phyloP scores from a whole-genome alignment of 306 rosid genomes.

The Fagus crenata region DNA sequence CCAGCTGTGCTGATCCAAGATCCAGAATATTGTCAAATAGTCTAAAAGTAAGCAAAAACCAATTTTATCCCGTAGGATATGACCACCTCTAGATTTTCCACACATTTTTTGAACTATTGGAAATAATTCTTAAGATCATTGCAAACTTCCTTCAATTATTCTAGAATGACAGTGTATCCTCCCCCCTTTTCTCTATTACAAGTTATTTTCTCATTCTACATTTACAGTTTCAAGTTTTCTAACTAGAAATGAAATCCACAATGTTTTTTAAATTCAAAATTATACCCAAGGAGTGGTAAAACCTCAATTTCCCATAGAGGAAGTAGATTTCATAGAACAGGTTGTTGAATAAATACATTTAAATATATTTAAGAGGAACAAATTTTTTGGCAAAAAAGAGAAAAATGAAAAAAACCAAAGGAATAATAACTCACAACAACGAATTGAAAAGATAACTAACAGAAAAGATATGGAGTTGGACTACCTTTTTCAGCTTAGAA shows the following conservation, averaged over 20 bases:
- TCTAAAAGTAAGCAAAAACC: slow-evolving; percentile 6
- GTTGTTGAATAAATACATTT: not conserved
- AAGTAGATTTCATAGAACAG: slow-evolving; percentile 13
- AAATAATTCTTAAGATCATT: not conserved
- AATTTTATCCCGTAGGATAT: not conserved
- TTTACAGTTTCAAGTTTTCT: not conserved
- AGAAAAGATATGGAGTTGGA: not conserved
- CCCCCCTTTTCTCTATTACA: slow-evolving; percentile 1
- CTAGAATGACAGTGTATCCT: not conserved
- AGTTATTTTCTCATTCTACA: not conserved
- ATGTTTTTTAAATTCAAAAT: not conserved
- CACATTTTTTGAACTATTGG: not conserved
- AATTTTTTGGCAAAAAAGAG: not conserved
- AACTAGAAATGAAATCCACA: not conserved
- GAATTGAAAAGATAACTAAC: not conserved
- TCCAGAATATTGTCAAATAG: not conserved
- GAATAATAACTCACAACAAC: not conserved
- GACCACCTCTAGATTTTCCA: slow-evolving; percentile 9
- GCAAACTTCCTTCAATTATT: not conserved
- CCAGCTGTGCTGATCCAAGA: not conserved
- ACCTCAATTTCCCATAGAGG: slow-evolving; percentile 7
- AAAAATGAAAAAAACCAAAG: not conserved
- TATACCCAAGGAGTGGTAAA: not conserved
- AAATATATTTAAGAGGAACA: not conserved
- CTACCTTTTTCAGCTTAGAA: slow-evolving; percentile 75